Percentiles rank a stretch among this genome's conserved stretches.
phyloP scores from a whole-genome alignment of 805 yeast species.

The Wilhelminamyces savonicus region DNA sequence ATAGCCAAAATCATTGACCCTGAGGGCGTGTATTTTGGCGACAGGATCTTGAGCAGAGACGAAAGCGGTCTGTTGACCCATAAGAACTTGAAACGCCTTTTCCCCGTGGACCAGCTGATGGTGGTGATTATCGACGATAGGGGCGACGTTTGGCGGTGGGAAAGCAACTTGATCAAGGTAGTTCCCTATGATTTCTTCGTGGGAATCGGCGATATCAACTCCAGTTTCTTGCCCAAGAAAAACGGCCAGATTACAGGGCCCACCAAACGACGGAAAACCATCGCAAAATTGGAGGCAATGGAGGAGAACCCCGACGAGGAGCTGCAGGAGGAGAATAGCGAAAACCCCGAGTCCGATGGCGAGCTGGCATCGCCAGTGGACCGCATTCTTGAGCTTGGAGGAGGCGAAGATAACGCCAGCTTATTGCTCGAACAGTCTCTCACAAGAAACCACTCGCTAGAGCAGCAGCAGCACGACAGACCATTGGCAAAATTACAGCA shows the following conservation, averaged over 20 bases:
- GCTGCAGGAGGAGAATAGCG: conserved; percentile 1
- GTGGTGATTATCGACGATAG: conserved; percentile 95
- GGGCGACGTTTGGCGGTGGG: conserved; percentile 99
- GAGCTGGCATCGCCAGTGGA: conserved; percentile 39
- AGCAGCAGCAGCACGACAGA: conserved; percentile 74
- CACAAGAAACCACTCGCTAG: conserved; percentile 64
- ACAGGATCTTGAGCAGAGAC: conserved; percentile 85
- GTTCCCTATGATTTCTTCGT: conserved; percentile 94
- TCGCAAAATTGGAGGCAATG: conserved; percentile 49
- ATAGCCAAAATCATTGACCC: conserved; percentile 93
- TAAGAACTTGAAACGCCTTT: conserved; percentile 78
- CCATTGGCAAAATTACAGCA: conserved; percentile 81
- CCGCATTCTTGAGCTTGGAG: conserved; percentile 41
- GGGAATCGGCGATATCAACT: conserved; percentile 95
- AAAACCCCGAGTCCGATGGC: conserved; percentile 1
- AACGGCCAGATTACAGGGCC: conserved; percentile 54
- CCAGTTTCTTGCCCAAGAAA: conserved; percentile 83
- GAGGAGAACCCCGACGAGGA: conserved; percentile 11
- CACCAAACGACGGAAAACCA: conserved; percentile 50
- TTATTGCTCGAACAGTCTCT: conserved; percentile 51
- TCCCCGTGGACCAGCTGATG: conserved; percentile 95
- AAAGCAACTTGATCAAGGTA: conserved; percentile 81
- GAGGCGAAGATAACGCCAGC: conserved; percentile 44
- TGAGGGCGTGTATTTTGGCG: conserved; percentile 78
- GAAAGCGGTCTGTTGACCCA: conserved; percentile 91